phyloP scores from a whole-genome alignment of 2,329 filamentous ascomycete species.

The Leptographium lundbergii region DNA sequence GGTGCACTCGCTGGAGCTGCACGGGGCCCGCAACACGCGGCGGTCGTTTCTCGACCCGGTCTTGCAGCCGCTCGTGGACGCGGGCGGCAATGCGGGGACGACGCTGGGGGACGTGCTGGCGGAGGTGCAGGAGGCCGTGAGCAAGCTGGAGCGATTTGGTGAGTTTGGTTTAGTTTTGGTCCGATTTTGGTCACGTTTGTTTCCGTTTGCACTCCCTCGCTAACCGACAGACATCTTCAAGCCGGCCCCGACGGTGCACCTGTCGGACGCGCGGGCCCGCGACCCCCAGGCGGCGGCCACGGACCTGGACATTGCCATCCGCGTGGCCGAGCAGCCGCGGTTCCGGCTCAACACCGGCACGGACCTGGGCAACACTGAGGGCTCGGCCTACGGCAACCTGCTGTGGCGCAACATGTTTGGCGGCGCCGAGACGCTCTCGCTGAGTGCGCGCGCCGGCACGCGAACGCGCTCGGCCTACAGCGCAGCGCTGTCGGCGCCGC shows the following conservation, averaged over 20 bases:
- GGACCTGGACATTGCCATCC: slow-evolving; percentile 70
- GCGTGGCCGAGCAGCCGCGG: slow-evolving; percentile 65
- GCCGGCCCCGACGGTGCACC: slow-evolving; percentile 65
- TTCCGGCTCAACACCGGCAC: slow-evolving; percentile 89
- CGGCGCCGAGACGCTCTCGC: slow-evolving; percentile 76
- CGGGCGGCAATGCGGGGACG: slow-evolving; percentile 52
- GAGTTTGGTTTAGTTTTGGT: slow-evolving; percentile 24
- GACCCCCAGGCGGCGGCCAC: slow-evolving; percentile 58
- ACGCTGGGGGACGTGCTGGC: slow-evolving; percentile 69
- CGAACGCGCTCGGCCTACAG: slow-evolving; percentile 87
- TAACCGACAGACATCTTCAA: slow-evolving; percentile 66
- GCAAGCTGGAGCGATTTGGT: slow-evolving; percentile 74
- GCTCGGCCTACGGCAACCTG: slow-evolving; percentile 80
- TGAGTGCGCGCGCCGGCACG: slow-evolving; percentile 81
- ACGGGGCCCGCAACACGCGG: slow-evolving; percentile 75
- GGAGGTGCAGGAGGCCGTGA: slow-evolving; percentile 56
- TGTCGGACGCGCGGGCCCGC: slow-evolving; percentile 61
- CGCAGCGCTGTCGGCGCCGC: slow-evolving; percentile 68
- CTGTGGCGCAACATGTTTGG: slow-evolving; percentile 88
- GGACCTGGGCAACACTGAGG: slow-evolving; percentile 85
- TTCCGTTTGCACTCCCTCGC: slow-evolving; percentile 3
- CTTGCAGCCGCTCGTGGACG: slow-evolving; percentile 63
- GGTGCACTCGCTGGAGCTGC: slow-evolving; percentile 71
- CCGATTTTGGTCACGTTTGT: too few species aligned
- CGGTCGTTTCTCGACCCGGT: slow-evolving; percentile 70